Percentiles rank a stretch among this genome's conserved stretches.
Conservation (phyloP, 495 filamentous ascomycete species). For the Neurospora africana region DNA sequence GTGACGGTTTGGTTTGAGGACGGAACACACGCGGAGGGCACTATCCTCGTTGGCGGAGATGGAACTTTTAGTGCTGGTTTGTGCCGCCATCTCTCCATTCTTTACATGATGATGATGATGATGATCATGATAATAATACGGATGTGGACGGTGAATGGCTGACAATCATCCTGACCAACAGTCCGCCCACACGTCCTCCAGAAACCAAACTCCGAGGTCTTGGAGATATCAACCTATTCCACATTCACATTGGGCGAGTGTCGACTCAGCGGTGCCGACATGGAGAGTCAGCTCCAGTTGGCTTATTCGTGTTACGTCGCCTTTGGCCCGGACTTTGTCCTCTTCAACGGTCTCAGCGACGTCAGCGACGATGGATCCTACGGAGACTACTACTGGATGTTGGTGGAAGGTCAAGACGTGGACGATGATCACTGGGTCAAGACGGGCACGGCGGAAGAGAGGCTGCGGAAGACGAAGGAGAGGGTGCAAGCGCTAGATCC, state of each 20-base stretch:
- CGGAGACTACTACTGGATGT: slow-evolving; percentile 20
- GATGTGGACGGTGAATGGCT: neutral
- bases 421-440: slow-evolving; percentile 18
- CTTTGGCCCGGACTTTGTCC: slow-evolving; percentile 1
- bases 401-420: slow-evolving; percentile 3
- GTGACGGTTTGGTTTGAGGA: slow-evolving; percentile 63
- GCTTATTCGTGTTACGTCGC: slow-evolving; percentile 16
- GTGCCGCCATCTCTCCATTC: neutral
- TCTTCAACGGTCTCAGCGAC: slow-evolving; percentile 21
- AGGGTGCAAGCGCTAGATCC: slow-evolving; percentile 7
- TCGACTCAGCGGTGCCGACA: slow-evolving; percentile 11
- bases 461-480: slow-evolving; percentile 9
- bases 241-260: slow-evolving; percentile 8
- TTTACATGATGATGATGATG: neutral
- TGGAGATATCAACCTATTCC: slow-evolving; percentile 4
- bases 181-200: slow-evolving; percentile 21
- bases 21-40: slow-evolving; percentile 42
- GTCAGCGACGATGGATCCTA: slow-evolving; percentile 10
- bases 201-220: slow-evolving; percentile 14
- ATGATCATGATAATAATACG: neutral
- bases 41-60: slow-evolving; percentile 39
- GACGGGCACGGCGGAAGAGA: slow-evolving; percentile 10
- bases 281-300: slow-evolving; percentile 20
- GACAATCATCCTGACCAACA: neutral
- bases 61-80: slow-evolving; percentile 28